These are phyloP conservation scores for Tagetes erecta DNA, from an alignment of 129 eudicot species.

Conservation along the genomic window DNA sequence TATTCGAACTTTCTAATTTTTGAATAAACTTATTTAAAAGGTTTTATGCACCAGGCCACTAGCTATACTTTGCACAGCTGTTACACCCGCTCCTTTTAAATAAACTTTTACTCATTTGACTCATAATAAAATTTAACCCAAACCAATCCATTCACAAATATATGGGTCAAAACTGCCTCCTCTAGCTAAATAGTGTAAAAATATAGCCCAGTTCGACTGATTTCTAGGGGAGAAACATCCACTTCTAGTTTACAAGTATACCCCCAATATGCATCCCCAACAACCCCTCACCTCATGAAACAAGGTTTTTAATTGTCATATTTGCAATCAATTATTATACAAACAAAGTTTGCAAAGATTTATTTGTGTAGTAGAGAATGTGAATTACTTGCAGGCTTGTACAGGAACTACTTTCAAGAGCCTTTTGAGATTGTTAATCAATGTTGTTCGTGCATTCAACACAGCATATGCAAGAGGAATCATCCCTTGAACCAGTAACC, in stretches of 20 bases:
- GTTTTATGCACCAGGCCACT: not conserved
- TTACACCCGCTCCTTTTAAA: not conserved
- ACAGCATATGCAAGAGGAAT: conserved; percentile 84
- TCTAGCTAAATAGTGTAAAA: not conserved
- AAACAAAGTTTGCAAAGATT: conserved; percentile 10
- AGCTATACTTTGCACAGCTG: not conserved
- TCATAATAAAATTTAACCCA: not conserved
- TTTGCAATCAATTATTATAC: not conserved
- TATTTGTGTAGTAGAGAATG: conserved; percentile 13
- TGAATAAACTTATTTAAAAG: not conserved
- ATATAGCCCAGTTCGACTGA: not conserved
- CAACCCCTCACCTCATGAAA: not conserved
- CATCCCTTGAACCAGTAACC: conserved; percentile 64
- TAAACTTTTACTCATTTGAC: conserved; percentile 1
- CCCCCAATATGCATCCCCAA: not conserved
- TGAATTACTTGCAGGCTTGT: conserved; percentile 85
- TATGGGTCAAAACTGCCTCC: not conserved
- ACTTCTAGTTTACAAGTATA: not conserved
- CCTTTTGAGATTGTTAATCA: conserved; percentile 79
- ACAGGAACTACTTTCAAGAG: conserved; percentile 80
- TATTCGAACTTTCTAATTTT: not conserved
- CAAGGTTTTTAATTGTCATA: not conserved
- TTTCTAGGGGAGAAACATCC: not conserved
- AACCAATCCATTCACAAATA: not conserved
- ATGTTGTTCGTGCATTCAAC: conserved; percentile 67